Conservation (phyloP, 2,329 filamentous ascomycete species). For the Alternaria tenuissima region DNA sequence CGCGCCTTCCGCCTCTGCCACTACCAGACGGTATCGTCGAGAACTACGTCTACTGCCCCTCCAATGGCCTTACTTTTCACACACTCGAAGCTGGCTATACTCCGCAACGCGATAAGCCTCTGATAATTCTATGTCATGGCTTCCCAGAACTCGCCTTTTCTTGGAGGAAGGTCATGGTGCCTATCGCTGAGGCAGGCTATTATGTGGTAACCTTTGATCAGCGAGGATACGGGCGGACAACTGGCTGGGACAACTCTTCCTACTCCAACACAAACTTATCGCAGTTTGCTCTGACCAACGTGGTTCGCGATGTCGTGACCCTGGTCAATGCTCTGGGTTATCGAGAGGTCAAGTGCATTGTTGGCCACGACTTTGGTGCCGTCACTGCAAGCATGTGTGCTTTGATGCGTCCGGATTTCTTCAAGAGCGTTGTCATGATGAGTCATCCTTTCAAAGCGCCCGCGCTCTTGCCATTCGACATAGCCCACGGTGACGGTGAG, state of each 20-base stretch:
- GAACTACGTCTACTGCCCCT: constrained; percentile 63
- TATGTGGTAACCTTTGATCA: constrained; percentile 73
- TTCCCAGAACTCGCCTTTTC: constrained; percentile 75
- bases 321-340: constrained; percentile 70
- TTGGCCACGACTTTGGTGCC: constrained; percentile 74
- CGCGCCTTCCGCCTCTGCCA: constrained; percentile 55
- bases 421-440: constrained; percentile 68
- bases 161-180: constrained; percentile 70
- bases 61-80: constrained; percentile 68
- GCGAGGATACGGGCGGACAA: constrained; percentile 72
- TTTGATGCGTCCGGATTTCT: constrained; percentile 70
- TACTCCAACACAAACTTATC: constrained; percentile 64
- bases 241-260: constrained; percentile 63
- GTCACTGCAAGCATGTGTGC: constrained; percentile 67
- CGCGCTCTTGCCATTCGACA: constrained; percentile 59
- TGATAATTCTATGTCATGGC: constrained; percentile 70
- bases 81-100: constrained; percentile 63
- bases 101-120: constrained; percentile 55
- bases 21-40: constrained; percentile 65
- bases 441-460: constrained; percentile 69
- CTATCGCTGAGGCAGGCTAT: constrained; percentile 67
- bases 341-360: constrained; percentile 63
- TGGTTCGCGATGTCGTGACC: constrained; percentile 69
- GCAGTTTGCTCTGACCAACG: constrained; percentile 65
- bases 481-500: constrained; percentile 46